Conservation (phyloP, 371 early-diverging fungal species). For the Mucor irregularis region DNA sequence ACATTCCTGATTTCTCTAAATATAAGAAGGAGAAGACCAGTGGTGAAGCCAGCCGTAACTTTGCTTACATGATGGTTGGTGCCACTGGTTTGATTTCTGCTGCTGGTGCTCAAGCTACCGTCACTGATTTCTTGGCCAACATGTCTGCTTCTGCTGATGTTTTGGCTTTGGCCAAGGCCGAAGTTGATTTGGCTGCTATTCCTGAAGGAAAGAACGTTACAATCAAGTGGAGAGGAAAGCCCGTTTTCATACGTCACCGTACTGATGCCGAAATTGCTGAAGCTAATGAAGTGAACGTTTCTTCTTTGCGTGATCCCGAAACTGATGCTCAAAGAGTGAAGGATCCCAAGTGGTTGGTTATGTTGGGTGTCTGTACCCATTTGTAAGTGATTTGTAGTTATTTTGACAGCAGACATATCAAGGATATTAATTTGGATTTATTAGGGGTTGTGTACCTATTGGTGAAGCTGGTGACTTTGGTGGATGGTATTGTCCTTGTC, state of each 20-base stretch:
- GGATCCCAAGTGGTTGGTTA: slow-evolving; percentile 96
- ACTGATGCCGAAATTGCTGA: slow-evolving; percentile 93
- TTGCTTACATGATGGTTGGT: slow-evolving; percentile 95
- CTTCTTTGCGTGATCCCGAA: slow-evolving; percentile 90
- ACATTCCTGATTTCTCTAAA: slow-evolving; percentile 67
- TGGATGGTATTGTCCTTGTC: slow-evolving; percentile 99
- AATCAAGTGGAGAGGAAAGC: slow-evolving; percentile 99
- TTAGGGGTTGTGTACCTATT: slow-evolving; percentile 95
- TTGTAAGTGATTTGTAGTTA: slow-evolving; percentile 49
- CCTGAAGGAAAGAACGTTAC: slow-evolving; percentile 97
- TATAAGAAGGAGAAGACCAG: slow-evolving; percentile 65
- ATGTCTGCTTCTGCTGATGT: slow-evolving; percentile 97
- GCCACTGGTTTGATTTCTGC: slow-evolving; percentile 85
- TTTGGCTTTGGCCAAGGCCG: slow-evolving; percentile 96
- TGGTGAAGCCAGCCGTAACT: slow-evolving; percentile 71
- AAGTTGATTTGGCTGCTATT: slow-evolving; percentile 88
- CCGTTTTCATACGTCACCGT: slow-evolving; percentile 96
- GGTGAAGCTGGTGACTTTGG: slow-evolving; percentile 98
- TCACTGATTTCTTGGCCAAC: slow-evolving; percentile 87
- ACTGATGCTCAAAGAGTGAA: slow-evolving; percentile 88
- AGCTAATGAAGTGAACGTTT: slow-evolving; percentile 79
- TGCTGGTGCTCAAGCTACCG: slow-evolving; percentile 89
- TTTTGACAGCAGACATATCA: too few relatives aligned
- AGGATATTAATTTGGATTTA: neutral
- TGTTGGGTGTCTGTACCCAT: slow-evolving; percentile 98